A percentile compares a stretch with the other conserved stretches of the same genome.
These are phyloP conservation scores for Prunella vulgaris DNA, from an alignment of 257 asterid species.

Conservation along the genomic window DNA sequence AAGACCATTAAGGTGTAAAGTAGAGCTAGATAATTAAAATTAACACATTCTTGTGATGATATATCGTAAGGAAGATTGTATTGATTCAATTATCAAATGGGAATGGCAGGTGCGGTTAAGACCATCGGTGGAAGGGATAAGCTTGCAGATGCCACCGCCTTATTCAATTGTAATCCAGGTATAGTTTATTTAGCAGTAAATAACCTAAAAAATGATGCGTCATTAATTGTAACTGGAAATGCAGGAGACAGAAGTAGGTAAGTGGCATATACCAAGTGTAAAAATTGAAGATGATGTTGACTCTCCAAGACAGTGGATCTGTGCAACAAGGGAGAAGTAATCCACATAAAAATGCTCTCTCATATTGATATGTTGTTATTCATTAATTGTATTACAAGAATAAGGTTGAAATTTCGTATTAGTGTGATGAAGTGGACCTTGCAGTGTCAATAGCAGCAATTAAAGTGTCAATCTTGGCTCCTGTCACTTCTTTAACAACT, in stretches of 20 bases:
- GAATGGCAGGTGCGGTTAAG: slow-evolving; percentile 52
- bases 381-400: neutral
- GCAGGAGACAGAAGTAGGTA: slow-evolving; percentile 71
- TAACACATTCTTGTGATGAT: no score
- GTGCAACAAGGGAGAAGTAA: slow-evolving; percentile 42
- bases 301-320: slow-evolving; percentile 63
- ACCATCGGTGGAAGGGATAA: slow-evolving; percentile 27
- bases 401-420: neutral
- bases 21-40: neutral
- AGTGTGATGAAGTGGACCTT: slow-evolving; percentile 21
- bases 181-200: neutral
- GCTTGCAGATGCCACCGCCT: slow-evolving; percentile 73
- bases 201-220: neutral
- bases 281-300: slow-evolving; percentile 32
- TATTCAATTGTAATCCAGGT: slow-evolving; percentile 78
- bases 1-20: neutral
- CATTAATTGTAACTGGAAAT: slow-evolving; percentile 1
- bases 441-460: slow-evolving; percentile 51
- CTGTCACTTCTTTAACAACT: slow-evolving; percentile 66
- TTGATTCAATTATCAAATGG: slow-evolving; percentile 5
- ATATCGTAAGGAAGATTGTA: neutral
- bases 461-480: slow-evolving; percentile 67
- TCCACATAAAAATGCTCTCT: neutral
- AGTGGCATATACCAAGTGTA: slow-evolving; percentile 68
- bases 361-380: neutral